These are phyloP conservation scores for Phyllosticta citriasiana DNA, from an alignment of 2,329 filamentous ascomycete species.

Conservation along the genomic window DNA sequence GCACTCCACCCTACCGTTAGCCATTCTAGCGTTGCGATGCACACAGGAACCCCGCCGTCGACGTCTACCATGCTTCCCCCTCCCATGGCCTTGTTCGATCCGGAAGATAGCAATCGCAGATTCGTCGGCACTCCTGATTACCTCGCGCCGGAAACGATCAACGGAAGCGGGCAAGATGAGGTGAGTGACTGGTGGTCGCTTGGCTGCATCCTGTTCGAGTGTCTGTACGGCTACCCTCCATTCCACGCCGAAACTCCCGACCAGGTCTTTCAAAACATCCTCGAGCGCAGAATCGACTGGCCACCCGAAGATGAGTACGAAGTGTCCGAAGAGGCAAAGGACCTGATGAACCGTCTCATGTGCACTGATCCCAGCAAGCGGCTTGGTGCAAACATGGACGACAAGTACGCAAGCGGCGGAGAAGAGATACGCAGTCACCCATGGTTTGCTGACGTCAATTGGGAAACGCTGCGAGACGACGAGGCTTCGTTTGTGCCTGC, in stretches of 20 bases:
- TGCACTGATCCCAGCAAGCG: conserved; percentile 73
- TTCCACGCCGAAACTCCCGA: conserved; percentile 89
- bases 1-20: conserved; percentile 52
- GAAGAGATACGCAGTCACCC: conserved; percentile 82
- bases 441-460: conserved; percentile 82
- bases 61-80: conserved; percentile 75
- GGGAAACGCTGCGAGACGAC: conserved; percentile 85
- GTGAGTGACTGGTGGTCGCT: conserved; percentile 99
- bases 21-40: conserved; percentile 41
- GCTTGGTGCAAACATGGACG: conserved; percentile 74
- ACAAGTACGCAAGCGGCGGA: conserved; percentile 73
- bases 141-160: conserved; percentile 91
- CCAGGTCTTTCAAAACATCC: conserved; percentile 92
- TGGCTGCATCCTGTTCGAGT: conserved; percentile 97
- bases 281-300: conserved; percentile 85
- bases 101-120: conserved; percentile 80
- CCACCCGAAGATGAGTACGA: conserved; percentile 68
- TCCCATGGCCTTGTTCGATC: conserved; percentile 88
- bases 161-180: conserved; percentile 89
- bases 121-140: conserved; percentile 98
- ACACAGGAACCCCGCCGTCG: conserved; percentile 50
- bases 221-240: conserved; percentile 83
- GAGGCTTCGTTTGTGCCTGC: conserved; percentile 93
- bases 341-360: conserved; percentile 86
- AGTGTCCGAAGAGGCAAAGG: conserved; percentile 79